Base-by-base conservation (phyloP, 169 alveolate genomes). In the Plasmodium falciparum region DNA sequence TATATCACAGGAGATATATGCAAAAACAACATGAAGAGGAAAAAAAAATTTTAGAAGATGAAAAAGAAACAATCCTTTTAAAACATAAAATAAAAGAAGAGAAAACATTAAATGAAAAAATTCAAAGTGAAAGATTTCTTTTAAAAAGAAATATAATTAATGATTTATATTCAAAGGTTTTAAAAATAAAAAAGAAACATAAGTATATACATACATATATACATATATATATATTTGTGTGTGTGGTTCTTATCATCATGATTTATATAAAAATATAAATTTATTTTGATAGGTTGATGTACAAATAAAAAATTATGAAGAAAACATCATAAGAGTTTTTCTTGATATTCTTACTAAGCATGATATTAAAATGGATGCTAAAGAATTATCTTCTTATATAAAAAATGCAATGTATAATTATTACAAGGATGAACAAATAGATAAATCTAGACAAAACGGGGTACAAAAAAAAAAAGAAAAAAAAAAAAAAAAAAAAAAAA, bases 221-320 rank as follows among this genome's bases (percentile, higher is more conserved):
- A 58, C 5, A 6, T 22, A 39, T 2, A 3, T 47, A 8, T 20
- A 47, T 22, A 9, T 17, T 3, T 9, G 22, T 50, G 2, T 33
- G 12, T 33, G 1, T 1, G 8, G 13, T 3, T 26, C 0, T 17
- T 17, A 20, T 71, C n/a, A 70, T 70, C 4, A 50, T 43, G 1
- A 70, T 49, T 70, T 71, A 24, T 24, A 24, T 1, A 24, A 0
- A 24, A 33, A 33, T 15, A 15, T 65, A 7, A 61, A 13, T 74
- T 24, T 43, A 47, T 62, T 43, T 29, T 13, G 47, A 15, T 52
- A 80, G 90, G 83, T 80, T 15, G 90, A 80, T 69, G 33, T 33
- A 43, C 90, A 80, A 80, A 80, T 80, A 49, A 80, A 80, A 69
- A 80, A 9, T 20, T 80, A 80, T 63, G 85, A 80, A 73, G 90